Conservation (phyloP, 768 basidiomycete genomes). For the Tulasnella sp. region DNA sequence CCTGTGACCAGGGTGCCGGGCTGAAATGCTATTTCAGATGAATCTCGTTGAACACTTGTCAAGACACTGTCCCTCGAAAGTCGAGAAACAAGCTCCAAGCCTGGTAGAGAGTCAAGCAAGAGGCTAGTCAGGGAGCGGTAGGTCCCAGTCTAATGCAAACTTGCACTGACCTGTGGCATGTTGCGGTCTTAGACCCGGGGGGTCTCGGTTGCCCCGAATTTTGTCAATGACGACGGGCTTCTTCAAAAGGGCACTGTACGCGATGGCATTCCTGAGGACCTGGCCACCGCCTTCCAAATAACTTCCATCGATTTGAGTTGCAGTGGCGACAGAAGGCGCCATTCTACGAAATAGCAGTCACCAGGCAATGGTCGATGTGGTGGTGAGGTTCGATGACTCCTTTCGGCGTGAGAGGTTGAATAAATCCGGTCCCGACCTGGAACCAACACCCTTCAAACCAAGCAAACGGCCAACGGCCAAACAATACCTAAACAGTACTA, state of each 20-base stretch:
- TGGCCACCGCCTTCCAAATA: conserved; percentile 52
- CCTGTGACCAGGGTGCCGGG: conserved; percentile 49
- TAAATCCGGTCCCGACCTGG: background rate
- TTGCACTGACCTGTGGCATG: conserved; percentile 58
- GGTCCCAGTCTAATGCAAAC: background rate
- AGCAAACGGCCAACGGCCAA: background rate
- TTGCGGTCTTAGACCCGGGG: conserved; percentile 67
- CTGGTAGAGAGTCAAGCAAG: conserved; percentile 39
- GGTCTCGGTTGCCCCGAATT: conserved; percentile 55
- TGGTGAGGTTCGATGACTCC: background rate
- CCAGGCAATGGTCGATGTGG: background rate
- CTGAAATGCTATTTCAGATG: conserved; percentile 51
- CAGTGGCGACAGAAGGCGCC: background rate
- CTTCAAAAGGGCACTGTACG: conserved; percentile 61
- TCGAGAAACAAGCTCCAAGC: conserved; percentile 60
- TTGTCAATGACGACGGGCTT: conserved; percentile 59
- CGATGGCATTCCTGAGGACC: conserved; percentile 63
- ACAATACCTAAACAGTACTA: background rate
- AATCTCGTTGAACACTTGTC: conserved; percentile 53
- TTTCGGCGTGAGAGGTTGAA: background rate
- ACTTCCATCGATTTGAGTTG: conserved; percentile 14
- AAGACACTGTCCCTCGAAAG: conserved; percentile 55
- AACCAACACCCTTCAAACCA: background rate
- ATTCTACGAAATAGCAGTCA: background rate
- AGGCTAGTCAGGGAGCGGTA: background rate